phyloP scores from a whole-genome alignment of 345 rosid species.

The Cardamine occulta region DNA sequence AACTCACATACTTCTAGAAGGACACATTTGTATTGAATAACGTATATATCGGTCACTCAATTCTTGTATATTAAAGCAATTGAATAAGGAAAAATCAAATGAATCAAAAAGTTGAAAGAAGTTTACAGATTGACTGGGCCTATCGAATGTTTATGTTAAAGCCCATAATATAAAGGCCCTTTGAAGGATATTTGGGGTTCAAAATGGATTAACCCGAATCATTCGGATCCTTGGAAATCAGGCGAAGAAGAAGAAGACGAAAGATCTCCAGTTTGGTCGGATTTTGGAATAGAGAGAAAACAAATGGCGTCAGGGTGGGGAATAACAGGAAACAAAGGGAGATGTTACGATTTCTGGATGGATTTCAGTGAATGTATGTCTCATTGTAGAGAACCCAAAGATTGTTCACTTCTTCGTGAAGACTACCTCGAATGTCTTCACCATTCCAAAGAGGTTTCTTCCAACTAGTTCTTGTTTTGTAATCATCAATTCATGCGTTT shows the following conservation, averaged over 20 bases:
- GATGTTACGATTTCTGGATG: slow-evolving; percentile 87
- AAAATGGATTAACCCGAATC: slow-evolving; percentile 13
- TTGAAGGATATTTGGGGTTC: not conserved
- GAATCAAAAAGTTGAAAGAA: no score
- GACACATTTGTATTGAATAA: no score
- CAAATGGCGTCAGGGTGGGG: slow-evolving; percentile 98
- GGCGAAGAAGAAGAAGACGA: not conserved
- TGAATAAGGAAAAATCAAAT: no score
- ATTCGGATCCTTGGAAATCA: slow-evolving; percentile 18
- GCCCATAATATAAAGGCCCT: slow-evolving; percentile 11
- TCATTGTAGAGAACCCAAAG: slow-evolving; percentile 91
- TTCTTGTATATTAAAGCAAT: no score
- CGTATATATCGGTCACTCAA: no score
- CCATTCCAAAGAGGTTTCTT: slow-evolving; percentile 76
- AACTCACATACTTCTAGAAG: no score
- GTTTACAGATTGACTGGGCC: not conserved
- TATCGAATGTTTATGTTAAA: not conserved
- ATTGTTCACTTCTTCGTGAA: slow-evolving; percentile 84
- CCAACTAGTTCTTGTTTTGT: not conserved
- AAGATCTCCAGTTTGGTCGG: slow-evolving; percentile 5
- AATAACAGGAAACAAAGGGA: slow-evolving; percentile 88
- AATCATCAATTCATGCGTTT: not conserved
- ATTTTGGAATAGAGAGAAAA: slow-evolving; percentile 48
- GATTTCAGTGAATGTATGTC: slow-evolving; percentile 93
- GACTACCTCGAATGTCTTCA: slow-evolving; percentile 97